A percentile compares a stretch with the other conserved stretches of the same genome.
Conservation (phyloP, 2,329 filamentous ascomycete genomes). For the Camillea tinctor region DNA sequence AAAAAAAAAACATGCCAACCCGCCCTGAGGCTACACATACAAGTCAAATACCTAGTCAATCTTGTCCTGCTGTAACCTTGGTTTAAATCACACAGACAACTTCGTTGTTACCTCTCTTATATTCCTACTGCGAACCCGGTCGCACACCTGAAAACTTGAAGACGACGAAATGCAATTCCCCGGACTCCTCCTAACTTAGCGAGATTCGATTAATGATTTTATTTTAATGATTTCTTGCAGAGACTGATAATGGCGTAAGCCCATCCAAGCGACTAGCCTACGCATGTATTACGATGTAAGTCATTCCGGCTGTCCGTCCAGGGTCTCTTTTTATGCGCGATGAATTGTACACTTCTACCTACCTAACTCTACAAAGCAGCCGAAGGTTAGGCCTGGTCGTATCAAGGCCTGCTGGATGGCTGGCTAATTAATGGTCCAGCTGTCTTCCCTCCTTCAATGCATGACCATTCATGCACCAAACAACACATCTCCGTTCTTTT, state of each 20-base stretch:
- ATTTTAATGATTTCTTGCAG: conserved; percentile 17
- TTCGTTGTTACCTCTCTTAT: too few species aligned
- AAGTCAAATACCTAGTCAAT: not conserved
- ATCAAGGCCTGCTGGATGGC: not conserved
- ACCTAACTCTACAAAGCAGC: too few species aligned
- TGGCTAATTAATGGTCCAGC: not conserved
- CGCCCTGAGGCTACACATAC: not conserved
- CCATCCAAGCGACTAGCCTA: conserved; percentile 10
- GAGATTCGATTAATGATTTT: not conserved
- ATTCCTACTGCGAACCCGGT: not conserved
- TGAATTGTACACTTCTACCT: conserved; percentile 36
- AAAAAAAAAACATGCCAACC: too few species aligned
- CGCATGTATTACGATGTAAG: conserved; percentile 16
- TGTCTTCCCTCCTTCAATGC: not conserved
- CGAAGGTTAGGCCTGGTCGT: conserved; percentile 8
- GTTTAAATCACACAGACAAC: not conserved
- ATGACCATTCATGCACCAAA: not conserved
- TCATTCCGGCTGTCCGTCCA: conserved; percentile 16
- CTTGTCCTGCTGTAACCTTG: not conserved
- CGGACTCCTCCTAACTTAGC: not conserved
- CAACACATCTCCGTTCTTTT: conserved; percentile 4
- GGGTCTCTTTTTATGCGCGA: conserved; percentile 37
- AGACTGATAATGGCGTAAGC: conserved; percentile 20
- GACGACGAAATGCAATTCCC: not conserved
- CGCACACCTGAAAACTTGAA: not conserved